Evolutionary conservation across 2,329 filamentous ascomycete species (phyloP), one percentile per base, ranked within the genome.

Genomic region (Cytospora paraplurivora): DNA sequence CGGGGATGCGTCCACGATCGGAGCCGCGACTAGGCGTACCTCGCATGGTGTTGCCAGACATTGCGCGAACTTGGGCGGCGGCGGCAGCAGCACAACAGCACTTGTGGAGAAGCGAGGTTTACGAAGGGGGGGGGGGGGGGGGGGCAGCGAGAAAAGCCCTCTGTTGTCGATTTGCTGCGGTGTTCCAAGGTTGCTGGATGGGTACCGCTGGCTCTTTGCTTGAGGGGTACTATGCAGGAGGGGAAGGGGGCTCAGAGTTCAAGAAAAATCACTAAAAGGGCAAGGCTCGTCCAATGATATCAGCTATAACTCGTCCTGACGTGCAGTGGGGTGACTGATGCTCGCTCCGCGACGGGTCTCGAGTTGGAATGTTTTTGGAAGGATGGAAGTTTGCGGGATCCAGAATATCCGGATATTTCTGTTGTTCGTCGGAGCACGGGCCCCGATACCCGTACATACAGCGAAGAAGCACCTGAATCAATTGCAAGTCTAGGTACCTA

Each of bases 1-100:
- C 47, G 56, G 85, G 84, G 66, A 85, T 78, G 69, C 77, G 78
- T 69, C 83, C 85, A 71, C 88, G 83, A 69, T 78, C 76, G 77
- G 89, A 79, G 68, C 77, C 79, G 67, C 85, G 83, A 74, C 74
- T 89, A 70, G 89, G 89, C 67, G 88, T 91, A 70, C 88, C 87
- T 80, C 89, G 84, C 77, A 88, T 81, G 64, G 88, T 91, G 73
- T 81, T 82, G 73, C 79, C 79, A 65, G 83, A 85, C 82, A 85
- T 85, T 73, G 74, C 72, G 71, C 72, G 65, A 70, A 74, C 63
- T 55, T 37, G 35, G 35, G 12, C 1, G n/a, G 35, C 33, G 59
- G 51, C 59, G 33, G 59, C 38, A 55, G 59, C 59, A 27, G 27
- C 27, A 27, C 27, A 27, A 53, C 51, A 34, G 35, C 27, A 32